phyloP scores from a whole-genome alignment of 2,329 filamentous ascomycete species.

The Diaporthe batatas region DNA sequence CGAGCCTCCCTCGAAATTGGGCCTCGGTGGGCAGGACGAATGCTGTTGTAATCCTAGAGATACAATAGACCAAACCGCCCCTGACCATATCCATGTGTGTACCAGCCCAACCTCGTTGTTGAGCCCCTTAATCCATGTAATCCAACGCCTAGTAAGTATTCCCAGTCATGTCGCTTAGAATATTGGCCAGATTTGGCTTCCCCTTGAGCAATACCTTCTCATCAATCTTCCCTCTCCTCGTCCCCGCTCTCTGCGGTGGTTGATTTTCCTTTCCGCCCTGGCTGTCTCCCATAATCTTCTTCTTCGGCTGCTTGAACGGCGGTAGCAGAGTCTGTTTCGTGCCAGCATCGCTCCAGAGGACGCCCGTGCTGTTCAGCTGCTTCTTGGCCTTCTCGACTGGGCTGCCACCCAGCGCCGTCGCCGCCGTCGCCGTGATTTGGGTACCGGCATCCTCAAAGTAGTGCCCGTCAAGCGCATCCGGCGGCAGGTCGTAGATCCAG shows the following conservation, averaged over 20 bases:
- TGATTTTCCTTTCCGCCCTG: conserved; percentile 59
- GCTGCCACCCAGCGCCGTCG: conserved; percentile 42
- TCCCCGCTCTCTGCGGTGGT: conserved; percentile 54
- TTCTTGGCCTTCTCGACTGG: conserved; percentile 40
- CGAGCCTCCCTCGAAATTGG: not conserved
- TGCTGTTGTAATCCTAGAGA: conserved; percentile 29
- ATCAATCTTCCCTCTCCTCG: conserved; percentile 70
- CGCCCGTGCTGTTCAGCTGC: conserved; percentile 43
- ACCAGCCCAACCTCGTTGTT: conserved; percentile 1
- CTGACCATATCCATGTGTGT: conserved; percentile 1
- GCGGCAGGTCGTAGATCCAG: conserved; percentile 84
- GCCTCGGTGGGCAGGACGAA: not conserved
- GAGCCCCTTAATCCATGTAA: not conserved
- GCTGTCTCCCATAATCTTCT: conserved; percentile 7
- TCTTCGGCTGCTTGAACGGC: conserved; percentile 29
- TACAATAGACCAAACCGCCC: conserved; percentile 36
- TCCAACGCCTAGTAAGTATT: conserved; percentile 45
- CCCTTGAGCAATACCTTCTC: conserved; percentile 74
- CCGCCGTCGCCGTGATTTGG: conserved; percentile 56
- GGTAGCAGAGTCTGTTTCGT: conserved; percentile 15
- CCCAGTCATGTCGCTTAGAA: conserved; percentile 77
- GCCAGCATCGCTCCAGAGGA: conserved; percentile 23
- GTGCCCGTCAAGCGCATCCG: conserved; percentile 75
- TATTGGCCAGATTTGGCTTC: conserved; percentile 78
- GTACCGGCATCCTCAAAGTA: conserved; percentile 71